Evolutionary conservation across 116 monocot genomes (phyloP).

Genomic region (Trichopus zeylanicus): DNA sequence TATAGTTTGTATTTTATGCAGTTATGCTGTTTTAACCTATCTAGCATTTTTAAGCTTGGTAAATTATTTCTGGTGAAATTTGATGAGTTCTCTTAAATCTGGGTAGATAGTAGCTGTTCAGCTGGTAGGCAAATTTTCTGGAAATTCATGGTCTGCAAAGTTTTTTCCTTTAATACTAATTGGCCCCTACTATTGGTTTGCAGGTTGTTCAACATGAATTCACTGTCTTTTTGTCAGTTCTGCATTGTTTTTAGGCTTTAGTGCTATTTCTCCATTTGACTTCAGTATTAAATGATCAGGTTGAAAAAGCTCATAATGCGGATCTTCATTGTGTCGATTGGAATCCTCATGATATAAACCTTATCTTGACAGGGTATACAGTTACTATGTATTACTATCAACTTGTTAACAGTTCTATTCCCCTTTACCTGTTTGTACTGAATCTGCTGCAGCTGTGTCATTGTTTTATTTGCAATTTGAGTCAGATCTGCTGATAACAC

Average conservation of each 20-base stretch:
- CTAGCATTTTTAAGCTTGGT: no score
- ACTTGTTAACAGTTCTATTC: neutral
- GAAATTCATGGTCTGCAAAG: no score
- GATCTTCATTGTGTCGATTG: conserved; percentile 99
- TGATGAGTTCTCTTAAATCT: no score
- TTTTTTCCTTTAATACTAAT: no score
- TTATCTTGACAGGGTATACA: conserved; percentile 88
- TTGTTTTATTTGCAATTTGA: conserved; percentile 1
- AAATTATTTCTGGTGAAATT: no score
- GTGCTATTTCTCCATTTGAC: neutral
- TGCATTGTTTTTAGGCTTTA: neutral
- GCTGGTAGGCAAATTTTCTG: no score
- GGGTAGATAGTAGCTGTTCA: no score
- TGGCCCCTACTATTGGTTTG: no score
- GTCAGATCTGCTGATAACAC: conserved; percentile 94
- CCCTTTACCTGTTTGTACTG: neutral
- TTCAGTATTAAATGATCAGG: conserved; percentile 32
- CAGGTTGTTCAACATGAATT: neutral
- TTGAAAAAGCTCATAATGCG: conserved; percentile 91
- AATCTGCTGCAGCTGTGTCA: neutral
- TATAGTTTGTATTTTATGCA: no score
- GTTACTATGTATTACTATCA: neutral
- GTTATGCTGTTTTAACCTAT: no score
- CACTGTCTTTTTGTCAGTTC: neutral
- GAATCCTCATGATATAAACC: conserved; percentile 85